phyloP scores from a whole-genome alignment of 73 alveolate genomes.

The Paramecium sexaurelia region DNA sequence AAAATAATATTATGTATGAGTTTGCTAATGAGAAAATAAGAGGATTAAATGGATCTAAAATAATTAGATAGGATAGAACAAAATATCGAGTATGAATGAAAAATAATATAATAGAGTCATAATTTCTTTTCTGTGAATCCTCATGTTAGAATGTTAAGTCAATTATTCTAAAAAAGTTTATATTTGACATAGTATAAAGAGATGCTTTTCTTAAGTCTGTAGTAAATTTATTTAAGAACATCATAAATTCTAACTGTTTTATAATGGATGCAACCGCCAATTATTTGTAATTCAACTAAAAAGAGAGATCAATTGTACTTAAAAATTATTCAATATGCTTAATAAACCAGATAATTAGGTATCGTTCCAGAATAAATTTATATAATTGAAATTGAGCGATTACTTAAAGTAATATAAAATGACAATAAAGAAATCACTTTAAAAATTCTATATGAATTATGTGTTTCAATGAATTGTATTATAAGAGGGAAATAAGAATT shows the following conservation, averaged over 20 bases:
- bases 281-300: neutral
- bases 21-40: neutral
- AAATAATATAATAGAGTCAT: neutral
- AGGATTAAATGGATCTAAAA: conserved; percentile 24
- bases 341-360: neutral
- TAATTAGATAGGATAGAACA: conserved; percentile 18
- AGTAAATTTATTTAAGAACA: neutral
- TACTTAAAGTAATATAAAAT: conserved; percentile 1
- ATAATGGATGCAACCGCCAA: conserved; percentile 60
- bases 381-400: conserved; percentile 40
- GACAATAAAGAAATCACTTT: conserved; percentile 39
- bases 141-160: neutral
- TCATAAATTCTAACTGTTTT: conserved; percentile 2
- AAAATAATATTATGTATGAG: conserved; percentile 6
- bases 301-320: conserved; percentile 24
- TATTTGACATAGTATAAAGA: conserved; percentile 29
- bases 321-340: neutral
- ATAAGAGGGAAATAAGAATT: conserved; percentile 8
- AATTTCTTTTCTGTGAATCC: conserved; percentile 35
- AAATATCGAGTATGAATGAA: conserved; percentile 21
- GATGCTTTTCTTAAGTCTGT: conserved; percentile 41
- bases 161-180: neutral
- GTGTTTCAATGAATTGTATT: neutral
- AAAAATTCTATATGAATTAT: neutral
- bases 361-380: conserved; percentile 37